Evolutionary conservation across 2,329 filamentous ascomycete genomes (phyloP).

Genomic region (Pleomassaria siparia): DNA sequence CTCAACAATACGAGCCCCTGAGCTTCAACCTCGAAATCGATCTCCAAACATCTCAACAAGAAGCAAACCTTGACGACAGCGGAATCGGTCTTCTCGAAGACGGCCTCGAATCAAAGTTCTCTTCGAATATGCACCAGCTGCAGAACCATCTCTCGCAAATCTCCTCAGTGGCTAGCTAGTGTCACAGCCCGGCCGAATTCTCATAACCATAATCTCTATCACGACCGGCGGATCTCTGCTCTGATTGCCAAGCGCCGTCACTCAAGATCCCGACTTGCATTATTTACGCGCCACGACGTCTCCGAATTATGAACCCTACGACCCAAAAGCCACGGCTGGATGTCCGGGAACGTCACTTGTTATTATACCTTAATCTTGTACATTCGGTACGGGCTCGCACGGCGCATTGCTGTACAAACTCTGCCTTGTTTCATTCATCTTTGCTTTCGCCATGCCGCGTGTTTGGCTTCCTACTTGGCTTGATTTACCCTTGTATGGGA

Average conservation of each 20-base stretch:
- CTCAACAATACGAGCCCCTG: constrained; percentile 36
- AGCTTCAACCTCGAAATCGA: constrained; percentile 38
- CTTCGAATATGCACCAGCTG: constrained; percentile 21
- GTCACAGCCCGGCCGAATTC: neutral
- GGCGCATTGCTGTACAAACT: neutral
- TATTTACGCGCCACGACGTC: constrained; percentile 28
- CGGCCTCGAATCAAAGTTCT: constrained; percentile 38
- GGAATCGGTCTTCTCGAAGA: constrained; percentile 39
- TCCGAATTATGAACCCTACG: constrained; percentile 38
- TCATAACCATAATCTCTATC: neutral
- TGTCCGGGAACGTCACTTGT: constrained; percentile 25
- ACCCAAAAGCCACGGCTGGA: constrained; percentile 25
- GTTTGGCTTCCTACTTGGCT: no score
- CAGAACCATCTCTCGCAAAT: constrained; percentile 23
- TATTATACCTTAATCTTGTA: constrained; percentile 20
- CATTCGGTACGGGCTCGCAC: neutral
- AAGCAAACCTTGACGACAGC: constrained; percentile 38
- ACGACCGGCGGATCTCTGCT: neutral
- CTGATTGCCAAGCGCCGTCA: neutral
- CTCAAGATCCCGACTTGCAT: constrained; percentile 1
- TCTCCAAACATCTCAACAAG: constrained; percentile 33
- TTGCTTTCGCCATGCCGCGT: neutral
- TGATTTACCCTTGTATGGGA: neutral
- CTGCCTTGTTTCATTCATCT: neutral
- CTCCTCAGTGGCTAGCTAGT: constrained; percentile 15